phyloP scores from a whole-genome alignment of 192 early-diverging fungal genomes.

The Oehlia diaphana region DNA sequence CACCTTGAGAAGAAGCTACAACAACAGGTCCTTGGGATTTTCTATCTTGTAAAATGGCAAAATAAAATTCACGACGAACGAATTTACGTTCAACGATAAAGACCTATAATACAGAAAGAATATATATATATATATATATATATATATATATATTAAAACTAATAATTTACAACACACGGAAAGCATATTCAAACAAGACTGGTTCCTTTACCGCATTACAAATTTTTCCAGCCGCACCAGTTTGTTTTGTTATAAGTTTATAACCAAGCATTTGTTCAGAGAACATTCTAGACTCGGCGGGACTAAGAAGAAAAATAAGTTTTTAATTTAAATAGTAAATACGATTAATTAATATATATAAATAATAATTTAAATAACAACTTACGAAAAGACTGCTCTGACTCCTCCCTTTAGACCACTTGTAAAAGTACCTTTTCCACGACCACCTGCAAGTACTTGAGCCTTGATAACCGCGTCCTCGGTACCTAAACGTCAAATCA shows the following conservation, averaged over 20 bases:
- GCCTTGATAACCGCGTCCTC: constrained; percentile 75
- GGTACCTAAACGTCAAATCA: constrained; percentile 39
- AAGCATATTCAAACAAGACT: not conserved
- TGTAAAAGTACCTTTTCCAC: constrained; percentile 97
- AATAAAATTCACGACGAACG: constrained; percentile 97
- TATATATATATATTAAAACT: not conserved
- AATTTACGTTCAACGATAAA: constrained; percentile 97
- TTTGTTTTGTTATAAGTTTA: constrained; percentile 99
- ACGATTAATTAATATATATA: not conserved
- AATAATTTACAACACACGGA: not conserved
- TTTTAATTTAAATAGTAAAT: not conserved
- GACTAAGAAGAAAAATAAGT: constrained; percentile 46
- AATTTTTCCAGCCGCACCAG: constrained; percentile 88
- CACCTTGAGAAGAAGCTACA: constrained; percentile 96
- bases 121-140: too few species aligned
- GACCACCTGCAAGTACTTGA: constrained; percentile 97
- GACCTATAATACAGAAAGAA: constrained; percentile 44
- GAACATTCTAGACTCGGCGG: constrained; percentile 83
- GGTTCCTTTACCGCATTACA: constrained; percentile 72
- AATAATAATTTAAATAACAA: constrained; percentile 18
- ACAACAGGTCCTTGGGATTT: constrained; percentile 91
- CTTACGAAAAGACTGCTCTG: constrained; percentile 87
- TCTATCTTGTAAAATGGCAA: constrained; percentile 98
- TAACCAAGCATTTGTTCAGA: constrained; percentile 96
- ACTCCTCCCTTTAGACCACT: constrained; percentile 97